Evolutionary conservation across 352 stramenopile genomes (phyloP).

Genomic region (Globisporangium sylvaticum): DNA sequence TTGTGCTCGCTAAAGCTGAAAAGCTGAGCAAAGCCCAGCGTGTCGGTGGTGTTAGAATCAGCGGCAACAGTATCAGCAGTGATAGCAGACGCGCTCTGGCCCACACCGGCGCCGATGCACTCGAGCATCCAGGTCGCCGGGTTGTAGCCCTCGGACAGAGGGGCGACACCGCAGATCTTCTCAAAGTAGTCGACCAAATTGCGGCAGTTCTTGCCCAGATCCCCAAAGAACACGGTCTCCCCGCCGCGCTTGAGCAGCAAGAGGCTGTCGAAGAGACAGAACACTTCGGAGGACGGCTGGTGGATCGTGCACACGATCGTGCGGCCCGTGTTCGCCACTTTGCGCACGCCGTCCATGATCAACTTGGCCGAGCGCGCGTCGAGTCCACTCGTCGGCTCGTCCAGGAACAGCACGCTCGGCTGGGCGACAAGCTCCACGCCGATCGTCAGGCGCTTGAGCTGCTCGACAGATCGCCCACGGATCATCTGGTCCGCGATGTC

Average conservation of each 20-base stretch:
- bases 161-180: neutral
- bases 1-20: conserved; percentile 30
- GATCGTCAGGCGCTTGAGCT: conserved; percentile 49
- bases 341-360: conserved; percentile 83
- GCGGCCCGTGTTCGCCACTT: conserved; percentile 63
- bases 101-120: conserved; percentile 29
- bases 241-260: conserved; percentile 58
- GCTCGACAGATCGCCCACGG: conserved; percentile 26
- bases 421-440: conserved; percentile 72
- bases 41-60: conserved; percentile 13
- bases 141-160: conserved; percentile 28
- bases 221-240: conserved; percentile 28
- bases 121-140: conserved; percentile 20
- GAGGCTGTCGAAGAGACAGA: conserved; percentile 75
- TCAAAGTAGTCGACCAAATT: neutral
- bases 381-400: conserved; percentile 79
- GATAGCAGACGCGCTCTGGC: conserved; percentile 23
- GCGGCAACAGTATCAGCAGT: no score
- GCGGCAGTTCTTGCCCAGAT: neutral
- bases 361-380: conserved; percentile 81
- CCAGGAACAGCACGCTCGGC: conserved; percentile 78
- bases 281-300: conserved; percentile 82
- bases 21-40: conserved; percentile 29
- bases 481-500: conserved; percentile 31
- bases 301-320: conserved; percentile 90